Conservation (phyloP, 2,329 filamentous ascomycete species). For the Lasiodiplodia citricola region DNA sequence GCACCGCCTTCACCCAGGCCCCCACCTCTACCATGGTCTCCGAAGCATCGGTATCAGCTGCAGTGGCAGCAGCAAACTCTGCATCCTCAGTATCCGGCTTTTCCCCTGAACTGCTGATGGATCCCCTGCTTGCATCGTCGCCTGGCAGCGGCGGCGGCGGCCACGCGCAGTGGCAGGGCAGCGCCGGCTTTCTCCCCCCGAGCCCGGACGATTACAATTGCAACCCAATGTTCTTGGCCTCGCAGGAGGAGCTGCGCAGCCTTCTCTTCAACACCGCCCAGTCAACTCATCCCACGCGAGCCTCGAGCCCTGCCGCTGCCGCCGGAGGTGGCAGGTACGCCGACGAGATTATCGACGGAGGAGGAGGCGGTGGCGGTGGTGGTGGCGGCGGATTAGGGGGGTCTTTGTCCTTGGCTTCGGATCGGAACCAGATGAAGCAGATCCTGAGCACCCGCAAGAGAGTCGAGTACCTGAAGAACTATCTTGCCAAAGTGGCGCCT, state of each 20-base stretch:
- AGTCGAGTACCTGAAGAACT: slow-evolving; percentile 39
- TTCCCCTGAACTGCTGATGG: slow-evolving; percentile 14
- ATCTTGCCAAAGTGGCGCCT: slow-evolving; percentile 37
- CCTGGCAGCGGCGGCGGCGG: neutral
- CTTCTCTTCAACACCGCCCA: slow-evolving; percentile 39
- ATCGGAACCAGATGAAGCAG: slow-evolving; percentile 31
- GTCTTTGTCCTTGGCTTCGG: slow-evolving; percentile 5
- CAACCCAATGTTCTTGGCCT: slow-evolving; percentile 38
- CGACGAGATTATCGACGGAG: slow-evolving; percentile 6
- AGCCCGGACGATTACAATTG: slow-evolving; percentile 35
- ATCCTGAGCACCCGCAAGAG: slow-evolving; percentile 33
- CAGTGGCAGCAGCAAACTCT: neutral
- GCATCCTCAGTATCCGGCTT: neutral
- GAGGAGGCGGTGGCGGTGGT: neutral
- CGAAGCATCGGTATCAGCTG: neutral
- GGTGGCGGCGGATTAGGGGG: neutral
- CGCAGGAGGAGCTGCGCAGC: slow-evolving; percentile 36
- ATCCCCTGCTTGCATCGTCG: neutral
- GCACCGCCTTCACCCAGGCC: neutral
- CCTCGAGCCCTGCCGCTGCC: slow-evolving; percentile 30
- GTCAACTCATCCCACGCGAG: slow-evolving; percentile 36
- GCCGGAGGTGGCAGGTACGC: slow-evolving; percentile 22
- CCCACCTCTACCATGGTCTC: neutral
- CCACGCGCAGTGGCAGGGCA: neutral
- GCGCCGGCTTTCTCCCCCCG: neutral